A percentile compares a stretch with the other conserved stretches of the same genome.
Conservation (phyloP, 371 early-diverging fungal genomes). For the Mortierella sp. region DNA sequence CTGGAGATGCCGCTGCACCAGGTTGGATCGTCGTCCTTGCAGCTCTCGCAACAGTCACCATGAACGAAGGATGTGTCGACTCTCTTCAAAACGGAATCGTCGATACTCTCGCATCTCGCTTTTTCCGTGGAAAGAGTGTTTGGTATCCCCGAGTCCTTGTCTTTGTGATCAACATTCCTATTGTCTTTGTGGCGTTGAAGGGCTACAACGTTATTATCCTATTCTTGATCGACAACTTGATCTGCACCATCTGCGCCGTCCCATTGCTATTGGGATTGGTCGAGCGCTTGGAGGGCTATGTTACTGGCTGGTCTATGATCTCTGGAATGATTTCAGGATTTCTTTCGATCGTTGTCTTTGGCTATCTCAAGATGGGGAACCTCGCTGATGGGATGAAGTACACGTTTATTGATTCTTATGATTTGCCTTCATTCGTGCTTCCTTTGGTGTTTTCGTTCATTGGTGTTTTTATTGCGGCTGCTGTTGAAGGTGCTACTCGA, state of each 20-base stretch:
- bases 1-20: constrained; percentile 48
- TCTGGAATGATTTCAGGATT: constrained; percentile 62
- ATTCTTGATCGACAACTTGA: constrained; percentile 67
- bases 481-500: constrained; percentile 51
- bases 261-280: constrained; percentile 68
- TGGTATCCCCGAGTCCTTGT: constrained; percentile 61
- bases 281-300: constrained; percentile 48
- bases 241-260: constrained; percentile 61
- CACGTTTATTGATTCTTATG: constrained; percentile 57
- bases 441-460: constrained; percentile 59
- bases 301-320: constrained; percentile 56
- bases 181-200: constrained; percentile 59
- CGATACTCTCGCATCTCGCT: constrained; percentile 62
- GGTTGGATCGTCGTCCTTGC: constrained; percentile 62
- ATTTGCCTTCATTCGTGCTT: constrained; percentile 60
- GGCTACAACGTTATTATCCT: constrained; percentile 61
- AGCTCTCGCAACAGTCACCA: constrained; percentile 54
- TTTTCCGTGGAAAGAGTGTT: constrained; percentile 60
- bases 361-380: constrained; percentile 53
- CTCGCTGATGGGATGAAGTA: constrained; percentile 55
- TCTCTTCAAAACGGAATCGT: constrained; percentile 69
- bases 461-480: constrained; percentile 55
- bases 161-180: constrained; percentile 67
- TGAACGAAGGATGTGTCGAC: constrained; percentile 71
- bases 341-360: constrained; percentile 60